phyloP scores from a whole-genome alignment of 495 filamentous ascomycete genomes.

The Echria macrotheca region DNA sequence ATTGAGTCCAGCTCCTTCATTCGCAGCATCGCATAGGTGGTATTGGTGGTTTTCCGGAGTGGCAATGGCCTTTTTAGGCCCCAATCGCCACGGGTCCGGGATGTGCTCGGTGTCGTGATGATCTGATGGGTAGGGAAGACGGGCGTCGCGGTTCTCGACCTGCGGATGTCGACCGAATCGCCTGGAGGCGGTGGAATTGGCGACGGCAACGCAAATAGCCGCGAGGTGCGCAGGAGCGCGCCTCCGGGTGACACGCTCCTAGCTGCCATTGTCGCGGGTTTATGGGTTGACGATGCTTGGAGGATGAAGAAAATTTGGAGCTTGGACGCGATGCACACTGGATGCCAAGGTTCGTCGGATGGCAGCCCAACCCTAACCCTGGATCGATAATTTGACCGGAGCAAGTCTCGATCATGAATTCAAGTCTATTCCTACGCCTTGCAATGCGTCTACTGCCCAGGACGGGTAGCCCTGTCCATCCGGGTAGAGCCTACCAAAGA shows the following conservation, averaged over 20 bases:
- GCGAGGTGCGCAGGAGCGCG: conserved; percentile 53
- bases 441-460: conserved; percentile 84
- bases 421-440: conserved; percentile 80
- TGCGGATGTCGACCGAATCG: conserved; percentile 31
- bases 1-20: conserved; percentile 73
- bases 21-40: conserved; percentile 64
- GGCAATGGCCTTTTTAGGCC: conserved; percentile 86
- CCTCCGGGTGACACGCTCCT: conserved; percentile 53
- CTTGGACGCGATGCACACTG: too few species aligned
- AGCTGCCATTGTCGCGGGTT: conserved; percentile 19
- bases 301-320: conserved; percentile 19
- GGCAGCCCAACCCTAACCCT: conserved; percentile 23
- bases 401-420: background rate
- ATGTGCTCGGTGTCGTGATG: conserved; percentile 72
- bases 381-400: background rate
- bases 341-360: too few species aligned
- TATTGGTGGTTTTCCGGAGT: conserved; percentile 62
- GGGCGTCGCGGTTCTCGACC: conserved; percentile 63
- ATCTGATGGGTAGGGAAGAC: conserved; percentile 77
- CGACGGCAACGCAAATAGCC: conserved; percentile 52
- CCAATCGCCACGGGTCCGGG: conserved; percentile 83
- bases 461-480: conserved; percentile 64
- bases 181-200: conserved; percentile 42
- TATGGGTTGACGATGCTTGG: conserved; percentile 5
- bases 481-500: conserved; percentile 67